Base-by-base conservation (phyloP, 345 rosid genomes). In the Melastoma malabathricum region DNA sequence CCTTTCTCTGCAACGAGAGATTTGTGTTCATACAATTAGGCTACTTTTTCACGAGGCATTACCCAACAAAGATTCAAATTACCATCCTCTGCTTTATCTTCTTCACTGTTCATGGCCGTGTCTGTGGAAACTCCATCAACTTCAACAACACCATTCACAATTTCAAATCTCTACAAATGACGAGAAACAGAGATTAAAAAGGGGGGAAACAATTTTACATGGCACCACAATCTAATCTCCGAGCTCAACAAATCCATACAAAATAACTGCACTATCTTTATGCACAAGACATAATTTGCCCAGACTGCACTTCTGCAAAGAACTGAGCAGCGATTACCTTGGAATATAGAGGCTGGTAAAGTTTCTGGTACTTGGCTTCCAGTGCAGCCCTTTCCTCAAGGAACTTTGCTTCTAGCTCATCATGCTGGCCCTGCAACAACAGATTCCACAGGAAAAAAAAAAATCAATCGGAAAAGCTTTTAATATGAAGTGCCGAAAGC, bases 361-460 rank as follows among this genome's bases (percentile, higher is more conserved):
- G 14, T 64, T 79, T 84, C 56, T 87, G 97, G 47, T 92, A 92
- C 54, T 79, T 87, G n/a, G 93, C 94, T 68, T 92, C 94, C 6
- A 87, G 79, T 10, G 79, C 94, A 48, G 89, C 95, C 46, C 86
- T 82, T 73, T 92, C 98, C 70, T 87, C 95, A 39, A 84, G 81
- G 51, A 92, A 92, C 38, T 84, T 84, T 3, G 87, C 79, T 75
- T 84, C 97, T 23, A 92, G 44, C 47, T 77, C 97, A 64, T 92
- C 86, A 58, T 92, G 77, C 52, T 84, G 75, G 60, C 81, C 64
- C 98, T 92, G 84, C 19, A 61, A 34, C 25, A 46, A 57, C 18
- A 58, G 43, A 17, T 47, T 47, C 43, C 20, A 47, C n/a, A 41
- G 19, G n/a, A n/a, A n/a, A 43, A 15, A 27, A 22, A 18, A 20